Conservation (phyloP, 2,329 filamentous ascomycete genomes). For the Gnomoniopsis sp. region DNA sequence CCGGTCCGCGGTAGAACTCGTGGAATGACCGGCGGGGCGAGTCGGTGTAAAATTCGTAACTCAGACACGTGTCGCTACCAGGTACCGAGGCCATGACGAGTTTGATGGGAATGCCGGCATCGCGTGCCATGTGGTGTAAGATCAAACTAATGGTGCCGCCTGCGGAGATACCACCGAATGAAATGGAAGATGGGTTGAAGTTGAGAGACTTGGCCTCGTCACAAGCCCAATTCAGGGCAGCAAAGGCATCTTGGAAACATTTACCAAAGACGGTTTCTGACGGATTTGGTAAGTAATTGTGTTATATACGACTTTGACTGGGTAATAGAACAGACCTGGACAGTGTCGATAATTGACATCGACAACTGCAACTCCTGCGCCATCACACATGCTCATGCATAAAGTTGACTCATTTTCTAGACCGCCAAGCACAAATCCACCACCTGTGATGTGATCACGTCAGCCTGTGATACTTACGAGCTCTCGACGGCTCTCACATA, state of each 20-base stretch:
- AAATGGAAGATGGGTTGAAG: conserved; percentile 31
- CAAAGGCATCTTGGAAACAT: conserved; percentile 34
- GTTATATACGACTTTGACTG: background rate
- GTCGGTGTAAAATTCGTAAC: conserved; percentile 29
- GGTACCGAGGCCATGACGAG: conserved; percentile 33
- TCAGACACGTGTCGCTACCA: conserved; percentile 23
- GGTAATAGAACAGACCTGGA: conserved; percentile 10
- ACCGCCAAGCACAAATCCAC: conserved; percentile 35
- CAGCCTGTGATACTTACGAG: background rate
- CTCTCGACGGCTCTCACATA: background rate
- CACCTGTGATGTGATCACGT: conserved; percentile 23
- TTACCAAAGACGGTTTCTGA: conserved; percentile 33
- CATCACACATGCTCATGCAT: conserved; percentile 34
- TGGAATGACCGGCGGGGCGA: conserved; percentile 33
- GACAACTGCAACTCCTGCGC: conserved; percentile 33
- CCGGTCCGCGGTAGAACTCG: conserved; percentile 30
- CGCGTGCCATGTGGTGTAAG: conserved; percentile 34
- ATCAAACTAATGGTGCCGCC: conserved; percentile 33
- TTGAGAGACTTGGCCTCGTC: conserved; percentile 26
- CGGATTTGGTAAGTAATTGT: background rate
- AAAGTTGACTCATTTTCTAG: conserved; percentile 29
- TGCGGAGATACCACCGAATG: conserved; percentile 36
- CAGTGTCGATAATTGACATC: conserved; percentile 39
- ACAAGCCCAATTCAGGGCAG: conserved; percentile 31
- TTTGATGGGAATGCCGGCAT: conserved; percentile 32